Conservation (phyloP, 306 rosid species). For the Crataegus laevigata region DNA sequence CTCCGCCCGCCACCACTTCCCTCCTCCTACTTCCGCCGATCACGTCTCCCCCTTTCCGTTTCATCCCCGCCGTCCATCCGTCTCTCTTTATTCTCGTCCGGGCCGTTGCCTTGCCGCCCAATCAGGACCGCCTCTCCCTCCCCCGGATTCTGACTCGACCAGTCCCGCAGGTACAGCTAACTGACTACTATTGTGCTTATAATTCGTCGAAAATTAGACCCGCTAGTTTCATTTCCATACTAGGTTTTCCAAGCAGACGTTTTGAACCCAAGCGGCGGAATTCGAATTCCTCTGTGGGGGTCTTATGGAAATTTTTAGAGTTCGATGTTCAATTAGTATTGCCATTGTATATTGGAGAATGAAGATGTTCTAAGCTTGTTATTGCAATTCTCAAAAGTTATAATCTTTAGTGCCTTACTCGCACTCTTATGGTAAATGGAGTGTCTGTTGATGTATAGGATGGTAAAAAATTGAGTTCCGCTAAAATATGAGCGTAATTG, state of each 20-base stretch:
- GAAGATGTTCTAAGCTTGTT: background rate
- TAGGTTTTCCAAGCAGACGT: background rate
- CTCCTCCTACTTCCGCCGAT: background rate
- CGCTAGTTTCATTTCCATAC: background rate
- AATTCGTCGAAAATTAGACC: background rate
- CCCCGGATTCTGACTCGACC: constrained; percentile 41
- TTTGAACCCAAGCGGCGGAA: background rate
- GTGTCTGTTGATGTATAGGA: background rate
- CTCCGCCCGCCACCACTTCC: background rate
- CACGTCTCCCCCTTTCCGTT: constrained; percentile 15
- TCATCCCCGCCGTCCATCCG: constrained; percentile 21
- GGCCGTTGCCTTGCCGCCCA: constrained; percentile 37
- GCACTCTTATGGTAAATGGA: background rate
- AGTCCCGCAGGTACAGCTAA: constrained; percentile 21
- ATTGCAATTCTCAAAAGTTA: background rate
- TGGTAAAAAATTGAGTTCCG: background rate
- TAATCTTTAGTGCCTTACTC: background rate
- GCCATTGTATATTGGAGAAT: background rate
- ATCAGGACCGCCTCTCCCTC: constrained; percentile 27
- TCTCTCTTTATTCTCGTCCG: constrained; percentile 17
- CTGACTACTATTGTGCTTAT: background rate
- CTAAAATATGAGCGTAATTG: background rate
- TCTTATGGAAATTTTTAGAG: background rate
- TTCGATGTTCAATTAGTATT: background rate
- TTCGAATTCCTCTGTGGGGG: background rate